Evolutionary conservation across 495 filamentous ascomycete genomes (phyloP), one percentile per base, ranked within the genome.

Genomic region (Aspergillus biplanus): DNA sequence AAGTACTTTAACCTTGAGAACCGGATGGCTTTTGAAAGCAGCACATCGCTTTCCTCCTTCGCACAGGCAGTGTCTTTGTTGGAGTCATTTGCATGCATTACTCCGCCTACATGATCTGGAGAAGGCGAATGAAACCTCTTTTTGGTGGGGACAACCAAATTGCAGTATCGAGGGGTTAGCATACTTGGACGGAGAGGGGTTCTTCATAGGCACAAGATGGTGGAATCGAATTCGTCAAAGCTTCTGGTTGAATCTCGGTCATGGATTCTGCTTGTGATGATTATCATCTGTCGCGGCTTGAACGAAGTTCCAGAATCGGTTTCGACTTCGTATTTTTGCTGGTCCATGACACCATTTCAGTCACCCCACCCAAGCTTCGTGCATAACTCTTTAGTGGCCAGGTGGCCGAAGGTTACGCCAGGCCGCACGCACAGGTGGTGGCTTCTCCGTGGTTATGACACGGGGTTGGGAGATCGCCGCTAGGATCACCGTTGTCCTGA

Each of bases 401-500:
- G 52, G 42, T 56, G 31, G 46, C 39, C 42, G 59, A 59, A 49
- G 63, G 57, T 44, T 58, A 35, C 60, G 16, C 58, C 62, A 58
- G 44, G 50, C 61, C 33, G 59, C 58, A 53, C 61, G 54, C 37
- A 54, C 52, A 61, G 53, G 27, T 58, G 42, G 57, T 59, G 62
- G 65, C 58, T 60, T 60, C 48, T 52, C 27, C 21, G 34, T 44
- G 33, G 63, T 54, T 52, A 58, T 64, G 59, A 53, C 66, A 68
- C 62, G 58, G 58, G 59, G 57, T 67, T 66, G 52, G 61, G 54
- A 69, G 75, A 78, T 78, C 75, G 71, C 71, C 74, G 68, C 74
- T 71, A 78, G 74, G 71, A 75, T 75, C 73, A 71, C 68, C 71
- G 56, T 61, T 65, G 46, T 56, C 46, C 27, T 61, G 65, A 65